Evolutionary conservation across 768 basidiomycete species (phyloP).

Genomic region (Lentinula edodes): DNA sequence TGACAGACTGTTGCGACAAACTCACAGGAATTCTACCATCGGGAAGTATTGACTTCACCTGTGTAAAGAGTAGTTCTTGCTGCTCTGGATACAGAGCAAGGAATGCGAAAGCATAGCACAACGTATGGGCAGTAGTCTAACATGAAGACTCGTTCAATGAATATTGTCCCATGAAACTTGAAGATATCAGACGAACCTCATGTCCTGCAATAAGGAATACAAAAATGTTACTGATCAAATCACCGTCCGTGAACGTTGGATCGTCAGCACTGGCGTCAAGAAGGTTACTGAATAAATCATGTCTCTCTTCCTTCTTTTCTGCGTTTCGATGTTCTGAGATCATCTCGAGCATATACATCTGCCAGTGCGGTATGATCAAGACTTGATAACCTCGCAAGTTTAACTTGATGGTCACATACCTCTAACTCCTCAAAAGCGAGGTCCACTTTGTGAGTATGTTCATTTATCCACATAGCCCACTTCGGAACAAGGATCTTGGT

Average conservation of each 20-base stretch:
- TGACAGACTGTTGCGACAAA: too few relatives aligned
- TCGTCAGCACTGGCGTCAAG: conserved; percentile 41
- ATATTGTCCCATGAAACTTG: not conserved
- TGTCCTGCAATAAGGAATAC: conserved; percentile 57
- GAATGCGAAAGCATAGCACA: conserved; percentile 33
- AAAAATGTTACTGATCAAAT: conserved; percentile 34
- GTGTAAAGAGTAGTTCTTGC: conserved; percentile 29
- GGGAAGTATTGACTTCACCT: conserved; percentile 25
- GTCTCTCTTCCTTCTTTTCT: conserved; percentile 30
- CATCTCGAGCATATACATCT: conserved; percentile 50
- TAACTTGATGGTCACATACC: conserved; percentile 19
- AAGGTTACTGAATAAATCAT: conserved; percentile 50
- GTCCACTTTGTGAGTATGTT: conserved; percentile 22
- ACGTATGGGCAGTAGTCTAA: conserved; percentile 30
- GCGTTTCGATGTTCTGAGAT: conserved; percentile 34
- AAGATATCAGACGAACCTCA: conserved; percentile 29
- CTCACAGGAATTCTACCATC: conserved; percentile 26
- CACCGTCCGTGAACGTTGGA: not conserved
- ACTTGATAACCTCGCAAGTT: not conserved
- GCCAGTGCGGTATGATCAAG: not conserved
- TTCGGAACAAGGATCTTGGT: conserved; percentile 33
- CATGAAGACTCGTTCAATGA: not conserved
- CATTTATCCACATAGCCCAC: conserved; percentile 31
- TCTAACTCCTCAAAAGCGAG: conserved; percentile 39
- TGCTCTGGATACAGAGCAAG: conserved; percentile 33